Evolutionary conservation across 2,329 filamentous ascomycete species (phyloP), one percentile per base, ranked within the genome.

Genomic region (Trichophyton simii): DNA sequence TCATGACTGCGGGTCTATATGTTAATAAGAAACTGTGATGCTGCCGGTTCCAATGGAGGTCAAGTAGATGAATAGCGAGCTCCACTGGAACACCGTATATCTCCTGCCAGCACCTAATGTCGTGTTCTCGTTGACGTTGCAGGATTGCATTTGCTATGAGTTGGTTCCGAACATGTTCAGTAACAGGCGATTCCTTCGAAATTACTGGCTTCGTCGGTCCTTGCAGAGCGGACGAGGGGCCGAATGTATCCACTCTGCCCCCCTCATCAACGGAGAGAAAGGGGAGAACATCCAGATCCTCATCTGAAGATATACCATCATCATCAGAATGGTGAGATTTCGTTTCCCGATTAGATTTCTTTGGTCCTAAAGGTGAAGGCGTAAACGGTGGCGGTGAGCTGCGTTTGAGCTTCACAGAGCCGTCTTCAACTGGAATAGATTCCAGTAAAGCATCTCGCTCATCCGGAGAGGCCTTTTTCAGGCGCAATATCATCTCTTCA

Each of bases 21-120:
- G 73, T 73, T 8, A 76, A 62, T 1, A 75, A 66, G 50, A 71
- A 75, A 0, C 70, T 71, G 57, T 73, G 70, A 61, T 76, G 73
- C 63, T 75, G 74, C 5, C 74, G 68, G 61, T 68, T 73, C 74
- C 74, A 75, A 65, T 76, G 74, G 6, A 76, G 62, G 55, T 75
- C 68, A 15, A 77, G 66, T 8, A 76, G 67, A 63, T 76, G 73
- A 41, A 71, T 64, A 5, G 71, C 74, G 2, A 75, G 60, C 4
- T 74, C 69, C 15, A 66, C 64, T 2, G 63, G 65, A 3, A 67
- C 62, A 1, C 66, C 66, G 25, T 64, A 64, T 18, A 68, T 63
- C 15, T 61, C 60, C 18, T 63, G 60, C 48, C 60, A 61, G 31
- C 38, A 59, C 11, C 61, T 64, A 34, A 67, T 62, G 5, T 65